Conservation (phyloP, 75 land plant species). For the Pinus taeda region DNA sequence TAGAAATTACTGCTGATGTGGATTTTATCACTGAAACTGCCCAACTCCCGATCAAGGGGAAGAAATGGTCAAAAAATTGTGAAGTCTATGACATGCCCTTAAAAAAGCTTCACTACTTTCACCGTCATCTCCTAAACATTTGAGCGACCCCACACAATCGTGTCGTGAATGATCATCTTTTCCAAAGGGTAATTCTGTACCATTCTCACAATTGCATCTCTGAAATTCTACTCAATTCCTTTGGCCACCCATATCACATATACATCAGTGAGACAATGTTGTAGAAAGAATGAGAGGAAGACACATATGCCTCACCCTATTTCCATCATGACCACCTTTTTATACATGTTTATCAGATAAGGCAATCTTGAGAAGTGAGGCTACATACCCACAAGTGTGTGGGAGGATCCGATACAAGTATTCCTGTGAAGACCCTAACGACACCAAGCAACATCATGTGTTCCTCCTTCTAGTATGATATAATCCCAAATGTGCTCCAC, state of each 20-base stretch:
- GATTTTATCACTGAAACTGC: no score
- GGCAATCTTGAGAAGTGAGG: slow-evolving; percentile 50
- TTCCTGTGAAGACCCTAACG: slow-evolving; percentile 63
- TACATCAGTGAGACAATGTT: slow-evolving; percentile 37
- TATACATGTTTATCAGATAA: slow-evolving; percentile 51
- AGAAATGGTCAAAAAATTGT: no score
- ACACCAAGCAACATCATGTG: slow-evolving; percentile 73
- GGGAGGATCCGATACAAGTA: slow-evolving; percentile 48
- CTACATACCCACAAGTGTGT: slow-evolving; percentile 46
- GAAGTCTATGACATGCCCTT: no score
- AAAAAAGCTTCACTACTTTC: slow-evolving; percentile 18
- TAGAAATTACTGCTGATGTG: no score
- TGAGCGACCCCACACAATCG: slow-evolving; percentile 49
- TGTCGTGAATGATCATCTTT: slow-evolving; percentile 53
- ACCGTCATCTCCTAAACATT: slow-evolving; percentile 40
- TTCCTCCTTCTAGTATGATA: slow-evolving; percentile 37
- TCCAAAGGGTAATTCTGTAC: slow-evolving; percentile 25
- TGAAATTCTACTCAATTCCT: slow-evolving; percentile 49
- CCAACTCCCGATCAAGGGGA: no score
- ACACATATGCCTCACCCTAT: slow-evolving; percentile 56
- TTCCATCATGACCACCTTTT: slow-evolving; percentile 35
- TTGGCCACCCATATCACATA: slow-evolving; percentile 59
- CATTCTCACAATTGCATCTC: slow-evolving; percentile 35
- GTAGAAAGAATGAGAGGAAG: slow-evolving; percentile 53
- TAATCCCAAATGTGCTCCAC: slow-evolving; percentile 70